These are phyloP conservation scores for Graphiopsis chlorocephala DNA, from an alignment of 2,329 filamentous ascomycete genomes.

Conservation along the genomic window DNA sequence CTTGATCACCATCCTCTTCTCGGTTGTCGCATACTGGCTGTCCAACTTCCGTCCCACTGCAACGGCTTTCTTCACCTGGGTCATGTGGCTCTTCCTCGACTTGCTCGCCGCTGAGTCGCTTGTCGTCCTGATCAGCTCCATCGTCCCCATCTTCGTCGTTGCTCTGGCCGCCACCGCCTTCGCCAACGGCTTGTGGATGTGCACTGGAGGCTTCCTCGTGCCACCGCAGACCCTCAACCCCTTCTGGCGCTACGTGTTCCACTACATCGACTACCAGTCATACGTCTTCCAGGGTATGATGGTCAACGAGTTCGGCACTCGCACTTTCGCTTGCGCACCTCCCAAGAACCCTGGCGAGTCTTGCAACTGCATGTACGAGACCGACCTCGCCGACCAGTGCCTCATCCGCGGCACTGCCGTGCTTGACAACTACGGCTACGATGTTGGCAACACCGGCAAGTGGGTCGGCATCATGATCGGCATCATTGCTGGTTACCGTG, in stretches of 20 bases:
- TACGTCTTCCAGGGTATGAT: conserved; percentile 93
- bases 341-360: conserved; percentile 52
- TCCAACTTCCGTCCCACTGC: conserved; percentile 68
- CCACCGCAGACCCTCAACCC: conserved; percentile 68
- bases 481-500: conserved; percentile 70
- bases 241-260: conserved; percentile 84
- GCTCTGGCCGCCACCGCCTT: conserved; percentile 77
- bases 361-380: conserved; percentile 68
- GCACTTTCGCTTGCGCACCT: conserved; percentile 60
- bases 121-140: conserved; percentile 69
- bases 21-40: conserved; percentile 74
- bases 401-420: conserved; percentile 70
- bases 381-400: conserved; percentile 53
- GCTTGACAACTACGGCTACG: conserved; percentile 67
- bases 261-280: conserved; percentile 82
- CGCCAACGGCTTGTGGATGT: conserved; percentile 88
- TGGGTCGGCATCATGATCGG: conserved; percentile 76
- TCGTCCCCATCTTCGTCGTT: conserved; percentile 78
- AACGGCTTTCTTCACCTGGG: conserved; percentile 69
- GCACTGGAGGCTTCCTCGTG: conserved; percentile 78
- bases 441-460: conserved; percentile 59
- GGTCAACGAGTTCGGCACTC: conserved; percentile 75
- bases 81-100: conserved; percentile 83
- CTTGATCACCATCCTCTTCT: conserved; percentile 72
- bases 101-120: conserved; percentile 78